Conservation (phyloP, 2,329 filamentous ascomycete species). For the Colletotrichum graminicola region DNA sequence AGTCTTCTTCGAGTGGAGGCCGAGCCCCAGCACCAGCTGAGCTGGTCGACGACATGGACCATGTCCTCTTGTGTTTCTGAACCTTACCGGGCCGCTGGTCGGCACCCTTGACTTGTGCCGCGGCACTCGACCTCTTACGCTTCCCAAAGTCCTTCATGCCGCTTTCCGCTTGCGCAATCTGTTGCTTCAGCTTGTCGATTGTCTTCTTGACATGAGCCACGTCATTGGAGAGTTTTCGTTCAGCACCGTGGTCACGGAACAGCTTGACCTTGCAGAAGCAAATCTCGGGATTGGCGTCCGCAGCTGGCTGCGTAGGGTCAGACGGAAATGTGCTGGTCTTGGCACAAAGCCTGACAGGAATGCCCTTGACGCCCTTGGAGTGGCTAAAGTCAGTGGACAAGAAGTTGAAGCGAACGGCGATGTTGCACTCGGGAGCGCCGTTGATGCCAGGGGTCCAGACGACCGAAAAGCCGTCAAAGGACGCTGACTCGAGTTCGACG, state of each 20-base stretch:
- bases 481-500: conserved; percentile 79
- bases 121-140: conserved; percentile 68
- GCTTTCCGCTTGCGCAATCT: conserved; percentile 82
- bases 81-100: conserved; percentile 81
- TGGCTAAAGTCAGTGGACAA: conserved; percentile 98
- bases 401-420: conserved; percentile 97
- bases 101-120: conserved; percentile 57
- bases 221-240: conserved; percentile 94
- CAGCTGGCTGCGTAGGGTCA: conserved; percentile 61
- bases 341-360: conserved; percentile 90
- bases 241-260: conserved; percentile 95
- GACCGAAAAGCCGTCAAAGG: conserved; percentile 94
- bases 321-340: conserved; percentile 81
- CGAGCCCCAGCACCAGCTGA: conserved; percentile 65
- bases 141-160: conserved; percentile 77
- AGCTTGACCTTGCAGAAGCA: conserved; percentile 98
- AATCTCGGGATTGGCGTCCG: conserved; percentile 72
- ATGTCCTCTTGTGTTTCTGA: conserved; percentile 91
- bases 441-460: conserved; percentile 83
- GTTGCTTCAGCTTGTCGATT: conserved; percentile 95
- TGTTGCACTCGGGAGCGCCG: conserved; percentile 79
- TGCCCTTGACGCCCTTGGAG: conserved; percentile 98
- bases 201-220: conserved; percentile 95
- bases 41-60: conserved; percentile 89
- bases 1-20: conserved; percentile 76